Evolutionary conservation across 345 rosid species (phyloP), one percentile per base, ranked within the genome.

Genomic region (Euphorbia pulcherrima): DNA sequence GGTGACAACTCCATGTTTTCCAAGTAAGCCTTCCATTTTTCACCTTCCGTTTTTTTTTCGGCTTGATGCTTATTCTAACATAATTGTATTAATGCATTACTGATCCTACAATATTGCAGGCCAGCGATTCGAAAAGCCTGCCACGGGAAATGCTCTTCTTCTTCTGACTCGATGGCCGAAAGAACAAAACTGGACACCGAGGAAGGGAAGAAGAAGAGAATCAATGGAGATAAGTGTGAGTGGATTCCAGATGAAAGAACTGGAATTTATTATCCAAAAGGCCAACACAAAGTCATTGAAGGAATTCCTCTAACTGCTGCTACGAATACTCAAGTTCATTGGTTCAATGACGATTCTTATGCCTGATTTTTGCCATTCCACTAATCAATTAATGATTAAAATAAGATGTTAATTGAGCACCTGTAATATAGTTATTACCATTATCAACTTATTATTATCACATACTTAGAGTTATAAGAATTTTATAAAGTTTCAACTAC

Each of bases 261-360:
- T 30, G 83, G 84, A 10, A 80, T 84, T 48, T 84, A 72, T 54
- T 74, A 78, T 46, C 88, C 88, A 5, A 84, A 78, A 67, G 88
- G 83, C 6, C 84, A 80, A 48, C 86, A 80, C 74, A 82, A 77
- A 68, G 81, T 72, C 9, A 77, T 84, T 56, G 80, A 78, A 24
- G 79, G 71, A 65, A 68, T 82, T 56, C 79, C 83, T 74, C 60
- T 46, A 10, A 55, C 20, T 1, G 83, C 80, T 18, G 78, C 51
- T 3, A 80, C 62, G 65, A 77, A 83, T 44, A 12, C 59, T n/a
- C 66, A 39, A 24, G 27, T 72, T 33, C 60, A 81, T 50, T 71
- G 75, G 57, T 40, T 54, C 46, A n/a, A n/a, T n/a, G n/a, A n/a
- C n/a, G n/a, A n/a, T n/a, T n/a, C n/a, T n/a, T n/a, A n/a, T n/a